A percentile compares a stretch with the other conserved stretches of the same genome.
Evolutionary conservation across 2,329 filamentous ascomycete species (phyloP).

Genomic region (Ceratocystis destructans): DNA sequence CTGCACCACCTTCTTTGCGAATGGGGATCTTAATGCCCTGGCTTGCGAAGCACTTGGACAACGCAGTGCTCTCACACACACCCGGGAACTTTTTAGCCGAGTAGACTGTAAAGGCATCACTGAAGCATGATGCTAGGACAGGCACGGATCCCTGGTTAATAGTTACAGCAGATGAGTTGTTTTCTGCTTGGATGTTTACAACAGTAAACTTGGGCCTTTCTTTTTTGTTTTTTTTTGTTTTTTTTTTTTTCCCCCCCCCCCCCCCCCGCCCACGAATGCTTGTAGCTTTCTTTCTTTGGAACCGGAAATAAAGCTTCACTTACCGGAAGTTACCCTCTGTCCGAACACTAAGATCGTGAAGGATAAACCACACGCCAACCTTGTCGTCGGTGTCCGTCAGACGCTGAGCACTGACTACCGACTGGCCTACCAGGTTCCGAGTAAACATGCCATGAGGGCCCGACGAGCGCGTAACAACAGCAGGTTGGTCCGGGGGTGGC

Average conservation of each 20-base stretch:
- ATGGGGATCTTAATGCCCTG: slow-evolving; percentile 98
- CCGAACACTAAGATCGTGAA: slow-evolving; percentile 87
- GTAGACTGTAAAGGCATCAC: slow-evolving; percentile 81
- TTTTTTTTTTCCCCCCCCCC: too few relatives aligned
- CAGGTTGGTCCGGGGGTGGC: slow-evolving; percentile 21
- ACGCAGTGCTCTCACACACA: slow-evolving; percentile 79
- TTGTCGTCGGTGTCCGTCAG: slow-evolving; percentile 66
- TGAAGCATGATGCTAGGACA: slow-evolving; percentile 74
- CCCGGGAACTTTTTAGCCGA: slow-evolving; percentile 97
- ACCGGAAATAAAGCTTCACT: slow-evolving; percentile 18
- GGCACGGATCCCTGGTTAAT: slow-evolving; percentile 66
- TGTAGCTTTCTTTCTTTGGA: too few relatives aligned
- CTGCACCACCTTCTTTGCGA: slow-evolving; percentile 56
- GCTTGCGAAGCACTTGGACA: slow-evolving; percentile 84
- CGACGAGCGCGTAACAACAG: slow-evolving; percentile 27
- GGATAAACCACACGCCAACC: slow-evolving; percentile 88
- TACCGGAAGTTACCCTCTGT: slow-evolving; percentile 87
- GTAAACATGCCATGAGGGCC: slow-evolving; percentile 77
- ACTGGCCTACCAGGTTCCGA: slow-evolving; percentile 81
- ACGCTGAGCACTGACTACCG: slow-evolving; percentile 76
- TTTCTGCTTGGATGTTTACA: slow-evolving; percentile 51
- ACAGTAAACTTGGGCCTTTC: slow-evolving; percentile 54
- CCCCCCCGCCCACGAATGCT: too few relatives aligned
- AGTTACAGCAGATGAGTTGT: slow-evolving; percentile 28
- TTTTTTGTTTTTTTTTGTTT: slow-evolving; percentile 22